Base-by-base conservation (phyloP, 2,329 filamentous ascomycete species). In the Parastagonospora avenae region DNA sequence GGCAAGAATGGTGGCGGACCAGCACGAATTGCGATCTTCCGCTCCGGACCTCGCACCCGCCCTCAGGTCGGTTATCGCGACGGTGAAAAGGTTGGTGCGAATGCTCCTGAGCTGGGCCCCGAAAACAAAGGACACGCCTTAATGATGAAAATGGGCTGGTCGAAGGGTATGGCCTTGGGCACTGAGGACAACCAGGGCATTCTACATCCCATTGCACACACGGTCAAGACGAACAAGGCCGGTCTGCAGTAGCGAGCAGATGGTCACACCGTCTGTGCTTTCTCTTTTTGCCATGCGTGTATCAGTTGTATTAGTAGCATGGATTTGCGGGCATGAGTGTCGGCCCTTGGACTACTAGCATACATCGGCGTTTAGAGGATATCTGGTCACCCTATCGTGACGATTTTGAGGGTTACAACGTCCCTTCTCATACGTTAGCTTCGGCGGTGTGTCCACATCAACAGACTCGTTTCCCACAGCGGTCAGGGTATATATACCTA, bases 131-230 rank as follows among this genome's bases (percentile, higher is more conserved):
- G 94, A 9, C 84, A 91, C 43, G 85, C 86, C 2, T 90, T 99
- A 85, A 76, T 99, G 57, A 91, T 96, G 76, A 97, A 94, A 76
- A 97, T 97, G 94, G 94, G 94, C 3, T 99, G 94, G 92, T 89
- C 84, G 54, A 88, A 82, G 45, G 94, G 94, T 4, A 96, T 88
- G 67, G 90, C 89, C 1, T 81, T 99, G 1, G 94, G 94, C 45
- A 85, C 90, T 9, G 70, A 79, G 1, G 86, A 95, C 57, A 96
- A 95, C 72, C 90, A 94, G 73, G 94, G 94, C 29, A 94, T 96
- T 45, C 75, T 96, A 57, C 85, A 91, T 54, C 93, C 93, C 0
- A 89, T 99, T 19, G 82, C 86, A 24, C 92, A 96, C 58, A 85
- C 94, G 24, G 89, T 99, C 62, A 96, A 96, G 77, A 90, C 86